Evolutionary conservation across 2,329 filamentous ascomycete genomes (phyloP).

Genomic region (Penicillium rolfsii): DNA sequence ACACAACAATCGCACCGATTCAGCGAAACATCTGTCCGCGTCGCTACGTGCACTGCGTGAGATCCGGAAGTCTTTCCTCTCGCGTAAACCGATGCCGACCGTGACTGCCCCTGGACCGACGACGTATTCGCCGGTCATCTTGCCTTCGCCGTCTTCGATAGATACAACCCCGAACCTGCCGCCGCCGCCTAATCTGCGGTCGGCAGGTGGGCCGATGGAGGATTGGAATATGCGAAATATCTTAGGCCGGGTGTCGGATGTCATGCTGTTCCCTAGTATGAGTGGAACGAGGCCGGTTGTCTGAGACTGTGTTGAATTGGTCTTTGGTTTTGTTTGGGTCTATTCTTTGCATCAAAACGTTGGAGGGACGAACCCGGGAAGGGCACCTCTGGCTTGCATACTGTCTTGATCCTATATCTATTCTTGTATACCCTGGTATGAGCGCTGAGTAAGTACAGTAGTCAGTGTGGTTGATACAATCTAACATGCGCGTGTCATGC

Average conservation of each 20-base stretch:
- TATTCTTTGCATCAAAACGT: not conserved
- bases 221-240: slow-evolving; percentile 37
- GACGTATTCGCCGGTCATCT: slow-evolving; percentile 13
- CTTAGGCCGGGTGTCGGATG: slow-evolving; percentile 39
- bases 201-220: slow-evolving; percentile 12
- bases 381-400: not conserved
- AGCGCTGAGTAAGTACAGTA: not conserved
- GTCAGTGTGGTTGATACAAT: slow-evolving; percentile 7
- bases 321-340: not conserved
- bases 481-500: not conserved
- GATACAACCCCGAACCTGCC: slow-evolving; percentile 14
- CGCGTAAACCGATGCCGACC: slow-evolving; percentile 13
- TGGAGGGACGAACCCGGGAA: not conserved
- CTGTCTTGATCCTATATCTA: not conserved
- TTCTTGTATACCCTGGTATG: slow-evolving; percentile 11
- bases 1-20: slow-evolving; percentile 37
- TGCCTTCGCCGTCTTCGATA: slow-evolving; percentile 24
- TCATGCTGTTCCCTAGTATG: slow-evolving; percentile 43
- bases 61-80: slow-evolving; percentile 35
- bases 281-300: slow-evolving; percentile 16
- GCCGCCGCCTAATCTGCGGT: slow-evolving; percentile 8
- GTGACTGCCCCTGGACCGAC: slow-evolving; percentile 3
- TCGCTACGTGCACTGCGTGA: slow-evolving; percentile 39
- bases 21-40: slow-evolving; percentile 38
- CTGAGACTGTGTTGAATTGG: not conserved